Evolutionary conservation across 1,284 basidiomycete genomes (phyloP), one percentile per base, ranked within the genome.

Genomic region (Tilletia indica): DNA sequence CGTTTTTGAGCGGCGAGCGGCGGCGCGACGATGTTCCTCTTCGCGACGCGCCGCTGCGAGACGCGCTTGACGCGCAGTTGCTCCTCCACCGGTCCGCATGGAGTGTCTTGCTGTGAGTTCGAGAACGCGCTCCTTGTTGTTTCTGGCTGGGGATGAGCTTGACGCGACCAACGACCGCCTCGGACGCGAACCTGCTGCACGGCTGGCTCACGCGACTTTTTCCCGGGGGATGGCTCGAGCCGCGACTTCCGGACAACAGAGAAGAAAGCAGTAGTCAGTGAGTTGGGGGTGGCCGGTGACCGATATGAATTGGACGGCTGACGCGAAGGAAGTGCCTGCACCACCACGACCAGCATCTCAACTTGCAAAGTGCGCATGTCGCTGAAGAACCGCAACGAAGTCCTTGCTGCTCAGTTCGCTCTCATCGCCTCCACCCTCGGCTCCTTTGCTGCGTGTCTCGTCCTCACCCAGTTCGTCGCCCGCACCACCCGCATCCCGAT

Each of bases 361-460:
- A 31, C 25, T 31, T 25, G 14, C n/a, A 63, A n/a, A 11, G 31
- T 34, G 58, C n/a, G n/a, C 21, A 63, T 12, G 31, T 63, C 31
- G 58, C 14, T 64, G 34, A 39, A 21, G 31, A 38, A 42, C 16
- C 31, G 61, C 34, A 64, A 34, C 61, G 61, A 64, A 42, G 61
- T 64, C 61, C 16, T 64, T 38, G 61, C 61, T 34, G 61, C 61
- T 0, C 77, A 77, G 67, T 67, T 74, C 63, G 73, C 73, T 21
- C 72, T 81, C 42, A 25, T 81, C 67, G 64, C 72, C 58, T 73
- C 77, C 68, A 74, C 78, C 36, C 66, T 80, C 47, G 70, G 70
- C 71, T 76, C 78, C 5, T 81, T 81, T 70, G 69, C 72, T 39
- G 48, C 71, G 51, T 76, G 74, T 68, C 70, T 77, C 67, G 70